Evolutionary conservation across 768 basidiomycete genomes (phyloP).

Genomic region (Boletus coccyginus): DNA sequence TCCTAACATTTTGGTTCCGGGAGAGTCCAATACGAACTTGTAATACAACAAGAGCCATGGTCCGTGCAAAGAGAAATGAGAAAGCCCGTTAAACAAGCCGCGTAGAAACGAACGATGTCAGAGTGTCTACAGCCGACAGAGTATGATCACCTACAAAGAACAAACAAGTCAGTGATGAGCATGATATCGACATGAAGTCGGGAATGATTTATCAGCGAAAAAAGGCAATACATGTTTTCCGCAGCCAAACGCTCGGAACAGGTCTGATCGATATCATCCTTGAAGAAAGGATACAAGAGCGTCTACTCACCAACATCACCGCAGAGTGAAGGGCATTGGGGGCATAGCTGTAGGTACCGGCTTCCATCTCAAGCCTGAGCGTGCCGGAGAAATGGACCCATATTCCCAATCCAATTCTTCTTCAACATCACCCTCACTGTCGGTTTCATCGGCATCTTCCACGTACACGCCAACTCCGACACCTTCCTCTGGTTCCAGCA

Average conservation of each 20-base stretch:
- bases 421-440: constrained; percentile 25
- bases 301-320: constrained; percentile 25
- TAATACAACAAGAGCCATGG: constrained; percentile 11
- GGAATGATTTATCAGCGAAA: constrained; percentile 29
- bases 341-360: constrained; percentile 57
- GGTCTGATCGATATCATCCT: constrained; percentile 76
- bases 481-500: constrained; percentile 67
- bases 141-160: constrained; percentile 7
- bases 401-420: constrained; percentile 60
- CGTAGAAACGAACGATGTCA: not conserved
- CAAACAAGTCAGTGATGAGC: constrained; percentile 6
- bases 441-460: constrained; percentile 59
- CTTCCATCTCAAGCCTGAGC: constrained; percentile 48
- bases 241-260: constrained; percentile 65
- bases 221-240: constrained; percentile 68
- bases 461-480: constrained; percentile 77
- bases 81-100: not conserved
- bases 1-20: too few relatives aligned
- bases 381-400: constrained; percentile 43
- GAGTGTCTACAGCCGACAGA: not conserved
- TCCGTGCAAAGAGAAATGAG: constrained; percentile 11
- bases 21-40: not conserved
- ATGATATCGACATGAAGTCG: not conserved
- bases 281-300: constrained; percentile 14
- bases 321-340: constrained; percentile 35